Evolutionary conservation across 176 grass and related monocot species (phyloP).

Genomic region (Oryza meridionalis): DNA sequence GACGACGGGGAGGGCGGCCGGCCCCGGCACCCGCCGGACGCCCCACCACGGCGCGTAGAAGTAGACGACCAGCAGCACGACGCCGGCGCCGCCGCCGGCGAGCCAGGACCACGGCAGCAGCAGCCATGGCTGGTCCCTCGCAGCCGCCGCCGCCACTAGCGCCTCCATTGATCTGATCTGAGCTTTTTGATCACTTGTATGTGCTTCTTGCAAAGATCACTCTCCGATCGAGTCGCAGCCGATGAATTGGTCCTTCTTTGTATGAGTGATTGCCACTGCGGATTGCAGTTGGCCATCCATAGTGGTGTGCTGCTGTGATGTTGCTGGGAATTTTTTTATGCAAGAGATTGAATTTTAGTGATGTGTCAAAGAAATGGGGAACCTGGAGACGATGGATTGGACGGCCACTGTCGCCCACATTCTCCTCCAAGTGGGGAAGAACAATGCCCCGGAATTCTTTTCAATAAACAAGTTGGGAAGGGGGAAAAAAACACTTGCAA

Average conservation of each 20-base stretch:
- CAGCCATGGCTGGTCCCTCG: constrained; percentile 11
- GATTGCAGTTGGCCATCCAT: not conserved
- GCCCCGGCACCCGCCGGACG: constrained; percentile 59
- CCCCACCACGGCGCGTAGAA: constrained; percentile 69
- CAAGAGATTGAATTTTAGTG: not conserved
- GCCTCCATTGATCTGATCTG: constrained; percentile 18
- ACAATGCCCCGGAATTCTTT: not conserved
- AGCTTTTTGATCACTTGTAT: not conserved
- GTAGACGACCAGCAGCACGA: constrained; percentile 52
- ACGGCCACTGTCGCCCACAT: constrained; percentile 39
- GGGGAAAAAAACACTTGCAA: not conserved
- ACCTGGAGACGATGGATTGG: constrained; percentile 3
- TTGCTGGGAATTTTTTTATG: not conserved
- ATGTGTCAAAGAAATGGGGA: constrained; percentile 21
- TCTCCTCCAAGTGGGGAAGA: constrained; percentile 10
- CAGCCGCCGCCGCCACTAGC: not conserved
- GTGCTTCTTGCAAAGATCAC: not conserved
- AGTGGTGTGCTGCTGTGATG: not conserved
- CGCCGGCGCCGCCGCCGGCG: constrained; percentile 15
- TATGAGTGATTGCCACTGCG: not conserved
- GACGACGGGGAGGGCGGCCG: constrained; percentile 49
- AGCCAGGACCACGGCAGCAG: constrained; percentile 22
- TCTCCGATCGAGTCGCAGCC: no score
- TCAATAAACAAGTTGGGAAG: not conserved
- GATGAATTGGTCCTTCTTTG: no score